Percentiles rank a stretch among this genome's conserved stretches.
Evolutionary conservation across 257 asterid species (phyloP).

Genomic region (Orobanche coerulescens): DNA sequence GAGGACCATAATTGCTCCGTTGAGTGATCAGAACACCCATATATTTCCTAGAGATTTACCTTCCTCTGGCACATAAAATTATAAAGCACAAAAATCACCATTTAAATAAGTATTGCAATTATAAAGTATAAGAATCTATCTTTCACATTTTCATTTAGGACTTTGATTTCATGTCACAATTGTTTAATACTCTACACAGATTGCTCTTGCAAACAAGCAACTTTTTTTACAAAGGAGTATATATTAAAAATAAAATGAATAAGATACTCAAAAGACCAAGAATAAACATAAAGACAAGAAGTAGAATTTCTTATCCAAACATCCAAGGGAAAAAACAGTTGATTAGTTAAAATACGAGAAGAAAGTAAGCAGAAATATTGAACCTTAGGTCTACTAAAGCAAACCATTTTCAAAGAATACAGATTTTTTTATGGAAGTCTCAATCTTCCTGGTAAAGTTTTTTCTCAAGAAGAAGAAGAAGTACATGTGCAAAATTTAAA

Average conservation of each 20-base stretch:
- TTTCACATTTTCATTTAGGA: neutral
- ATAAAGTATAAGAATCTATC: neutral
- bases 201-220: neutral
- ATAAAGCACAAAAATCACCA: constrained; percentile 7
- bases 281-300: too few relatives aligned
- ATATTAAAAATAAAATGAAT: too few relatives aligned
- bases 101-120: neutral
- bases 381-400: neutral
- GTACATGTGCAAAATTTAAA: too few relatives aligned
- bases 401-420: neutral
- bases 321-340: neutral
- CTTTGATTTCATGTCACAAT: constrained; percentile 1
- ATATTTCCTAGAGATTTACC: neutral
- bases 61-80: constrained; percentile 1
- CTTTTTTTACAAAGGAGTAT: too few relatives aligned
- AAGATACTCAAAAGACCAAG: too few relatives aligned
- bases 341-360: neutral
- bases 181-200: constrained; percentile 9
- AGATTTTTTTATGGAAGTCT: neutral
- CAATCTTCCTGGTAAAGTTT: too few relatives aligned
- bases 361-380: neutral
- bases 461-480: too few relatives aligned
- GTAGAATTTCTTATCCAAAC: too few relatives aligned
- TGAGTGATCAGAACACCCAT: constrained; percentile 1
- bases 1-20: neutral